Evolutionary conservation across 225 moss, liverwort and hornwort species (phyloP).

Genomic region (Pleurozium schreberi): DNA sequence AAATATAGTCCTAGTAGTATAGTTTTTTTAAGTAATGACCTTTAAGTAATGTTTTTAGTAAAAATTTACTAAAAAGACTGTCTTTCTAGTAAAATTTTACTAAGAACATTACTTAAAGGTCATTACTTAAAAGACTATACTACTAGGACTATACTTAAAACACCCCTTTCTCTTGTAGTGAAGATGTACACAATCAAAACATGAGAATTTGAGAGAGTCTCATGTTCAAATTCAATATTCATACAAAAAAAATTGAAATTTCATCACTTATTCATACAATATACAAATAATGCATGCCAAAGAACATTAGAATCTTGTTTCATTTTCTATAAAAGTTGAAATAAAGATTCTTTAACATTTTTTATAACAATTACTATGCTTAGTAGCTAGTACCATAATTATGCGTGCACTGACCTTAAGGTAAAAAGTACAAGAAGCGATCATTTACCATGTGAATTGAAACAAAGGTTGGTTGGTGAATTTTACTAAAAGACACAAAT

Average conservation of each 20-base stretch:
- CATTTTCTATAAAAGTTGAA: background rate
- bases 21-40: too few species aligned
- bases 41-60: too few species aligned
- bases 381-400: background rate
- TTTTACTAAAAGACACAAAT: too few species aligned
- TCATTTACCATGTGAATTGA: accelerated
- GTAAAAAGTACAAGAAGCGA: accelerated
- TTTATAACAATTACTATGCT: background rate
- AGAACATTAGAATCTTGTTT: background rate
- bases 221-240: background rate
- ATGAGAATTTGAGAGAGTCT: background rate
- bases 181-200: background rate
- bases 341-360: background rate
- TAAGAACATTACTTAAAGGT: too few species aligned
- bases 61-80: too few species aligned
- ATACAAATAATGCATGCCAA: background rate
- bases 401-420: background rate
- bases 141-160: too few species aligned
- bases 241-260: background rate
- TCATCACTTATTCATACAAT: too few species aligned
- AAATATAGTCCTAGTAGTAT: too few species aligned
- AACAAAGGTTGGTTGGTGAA: accelerated
- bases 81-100: too few species aligned
- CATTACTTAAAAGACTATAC: too few species aligned
- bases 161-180: too few species aligned